Evolutionary conservation across 306 rosid genomes (phyloP).

Genomic region (Prunus salicina): DNA sequence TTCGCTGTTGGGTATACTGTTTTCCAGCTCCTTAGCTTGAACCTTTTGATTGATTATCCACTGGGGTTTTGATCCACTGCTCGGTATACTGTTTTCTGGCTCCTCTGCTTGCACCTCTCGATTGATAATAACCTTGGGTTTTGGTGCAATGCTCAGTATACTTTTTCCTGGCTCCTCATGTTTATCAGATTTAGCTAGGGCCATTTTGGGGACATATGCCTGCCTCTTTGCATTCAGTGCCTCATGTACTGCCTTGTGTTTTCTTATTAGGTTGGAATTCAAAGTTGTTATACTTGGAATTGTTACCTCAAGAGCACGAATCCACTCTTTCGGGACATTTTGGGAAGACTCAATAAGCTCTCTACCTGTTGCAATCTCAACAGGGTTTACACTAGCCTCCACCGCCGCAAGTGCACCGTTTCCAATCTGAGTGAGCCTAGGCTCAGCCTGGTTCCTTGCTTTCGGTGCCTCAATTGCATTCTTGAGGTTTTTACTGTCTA

Average conservation of each 20-base stretch:
- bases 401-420: too few relatives aligned
- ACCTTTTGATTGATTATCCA: too few relatives aligned
- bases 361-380: conserved; percentile 3
- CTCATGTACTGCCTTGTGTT: conserved; percentile 29
- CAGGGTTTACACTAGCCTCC: neutral
- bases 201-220: neutral
- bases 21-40: too few relatives aligned
- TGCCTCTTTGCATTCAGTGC: conserved; percentile 6
- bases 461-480: neutral
- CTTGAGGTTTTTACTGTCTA: neutral
- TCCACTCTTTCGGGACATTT: conserved; percentile 46
- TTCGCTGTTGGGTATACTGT: too few relatives aligned
- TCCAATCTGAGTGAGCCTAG: neutral
- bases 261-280: conserved; percentile 9
- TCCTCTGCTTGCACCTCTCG: too few relatives aligned
- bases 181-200: conserved; percentile 6
- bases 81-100: too few relatives aligned
- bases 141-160: too few relatives aligned
- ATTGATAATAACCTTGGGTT: too few relatives aligned
- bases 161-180: conserved; percentile 11
- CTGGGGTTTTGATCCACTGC: too few relatives aligned
- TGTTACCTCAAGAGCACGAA: conserved; percentile 39
- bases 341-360: conserved; percentile 22
- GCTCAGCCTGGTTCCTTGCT: neutral
- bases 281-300: neutral